Conservation (phyloP, 768 basidiomycete species). For the Pleurotus tuoliensis region DNA sequence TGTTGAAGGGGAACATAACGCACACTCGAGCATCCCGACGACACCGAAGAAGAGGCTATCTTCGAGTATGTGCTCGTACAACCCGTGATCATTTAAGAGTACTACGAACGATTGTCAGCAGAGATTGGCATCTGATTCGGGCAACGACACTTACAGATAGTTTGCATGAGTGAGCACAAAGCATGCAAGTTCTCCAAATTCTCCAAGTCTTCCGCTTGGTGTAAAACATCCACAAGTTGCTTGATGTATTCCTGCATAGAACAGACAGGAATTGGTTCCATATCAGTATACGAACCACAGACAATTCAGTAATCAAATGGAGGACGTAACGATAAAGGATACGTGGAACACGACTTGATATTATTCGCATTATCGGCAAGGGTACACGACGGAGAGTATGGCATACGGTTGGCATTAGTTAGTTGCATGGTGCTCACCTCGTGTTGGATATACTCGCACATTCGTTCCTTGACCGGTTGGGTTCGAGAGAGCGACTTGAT, state of each 20-base stretch:
- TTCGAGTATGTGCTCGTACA: constrained; percentile 93
- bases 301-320: not conserved
- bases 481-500: constrained; percentile 75
- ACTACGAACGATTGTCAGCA: constrained; percentile 44
- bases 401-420: not conserved
- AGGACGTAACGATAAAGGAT: not conserved
- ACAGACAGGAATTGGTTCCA: constrained; percentile 23
- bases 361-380: constrained; percentile 3
- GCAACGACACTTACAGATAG: constrained; percentile 64
- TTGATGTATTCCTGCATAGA: constrained; percentile 78
- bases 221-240: constrained; percentile 77
- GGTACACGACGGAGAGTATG: constrained; percentile 1
- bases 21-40: constrained; percentile 96
- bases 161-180: constrained; percentile 89
- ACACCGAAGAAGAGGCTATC: constrained; percentile 92
- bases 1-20: constrained; percentile 25
- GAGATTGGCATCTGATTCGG: not conserved
- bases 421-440: constrained; percentile 52
- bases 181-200: constrained; percentile 87
- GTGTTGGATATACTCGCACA: constrained; percentile 85
- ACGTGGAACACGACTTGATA: constrained; percentile 5
- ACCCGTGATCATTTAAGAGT: constrained; percentile 88
- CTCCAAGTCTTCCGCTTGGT: constrained; percentile 91
- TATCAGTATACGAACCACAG: constrained; percentile 14
- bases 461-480: constrained; percentile 71